Evolutionary conservation across 1,284 basidiomycete species (phyloP).

Genomic region (Cryptococcus sp.): DNA sequence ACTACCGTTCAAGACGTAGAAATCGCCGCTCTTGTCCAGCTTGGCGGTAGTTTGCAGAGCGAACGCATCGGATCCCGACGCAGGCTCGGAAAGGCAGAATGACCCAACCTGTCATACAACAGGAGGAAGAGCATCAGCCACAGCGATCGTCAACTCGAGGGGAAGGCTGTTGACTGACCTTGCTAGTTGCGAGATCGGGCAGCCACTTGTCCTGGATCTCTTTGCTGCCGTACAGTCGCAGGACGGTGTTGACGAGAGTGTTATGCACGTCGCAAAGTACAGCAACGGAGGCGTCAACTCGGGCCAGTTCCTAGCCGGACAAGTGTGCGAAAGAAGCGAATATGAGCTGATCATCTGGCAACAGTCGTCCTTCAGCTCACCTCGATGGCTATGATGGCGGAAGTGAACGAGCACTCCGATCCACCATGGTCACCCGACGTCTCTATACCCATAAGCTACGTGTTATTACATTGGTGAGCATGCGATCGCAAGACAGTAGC

Average conservation of each 20-base stretch:
- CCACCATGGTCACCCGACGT: constrained; percentile 82
- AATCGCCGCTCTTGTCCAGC: constrained; percentile 72
- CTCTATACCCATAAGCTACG: constrained; percentile 94
- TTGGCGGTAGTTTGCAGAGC: constrained; percentile 89
- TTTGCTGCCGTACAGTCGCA: constrained; percentile 82
- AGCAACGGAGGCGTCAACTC: constrained; percentile 93
- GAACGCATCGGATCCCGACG: constrained; percentile 95
- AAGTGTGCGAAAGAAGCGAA: neutral
- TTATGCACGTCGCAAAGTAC: constrained; percentile 99
- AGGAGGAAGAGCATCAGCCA: neutral
- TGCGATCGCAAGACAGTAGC: neutral
- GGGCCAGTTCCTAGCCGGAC: constrained; percentile 71
- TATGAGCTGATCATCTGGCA: constrained; percentile 5
- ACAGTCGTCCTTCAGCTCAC: neutral
- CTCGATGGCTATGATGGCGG: constrained; percentile 95
- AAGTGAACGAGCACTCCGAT: constrained; percentile 87
- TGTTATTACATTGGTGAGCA: neutral
- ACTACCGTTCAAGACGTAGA: constrained; percentile 85
- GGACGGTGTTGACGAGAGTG: constrained; percentile 92
- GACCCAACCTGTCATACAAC: constrained; percentile 73
- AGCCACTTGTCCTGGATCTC: constrained; percentile 88
- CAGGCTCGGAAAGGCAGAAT: constrained; percentile 92
- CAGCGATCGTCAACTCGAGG: neutral
- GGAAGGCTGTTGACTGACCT: constrained; percentile 58
- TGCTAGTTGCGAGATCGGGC: constrained; percentile 75